Conservation (phyloP, 495 filamentous ascomycete genomes). For the Bacidia gigantensis region DNA sequence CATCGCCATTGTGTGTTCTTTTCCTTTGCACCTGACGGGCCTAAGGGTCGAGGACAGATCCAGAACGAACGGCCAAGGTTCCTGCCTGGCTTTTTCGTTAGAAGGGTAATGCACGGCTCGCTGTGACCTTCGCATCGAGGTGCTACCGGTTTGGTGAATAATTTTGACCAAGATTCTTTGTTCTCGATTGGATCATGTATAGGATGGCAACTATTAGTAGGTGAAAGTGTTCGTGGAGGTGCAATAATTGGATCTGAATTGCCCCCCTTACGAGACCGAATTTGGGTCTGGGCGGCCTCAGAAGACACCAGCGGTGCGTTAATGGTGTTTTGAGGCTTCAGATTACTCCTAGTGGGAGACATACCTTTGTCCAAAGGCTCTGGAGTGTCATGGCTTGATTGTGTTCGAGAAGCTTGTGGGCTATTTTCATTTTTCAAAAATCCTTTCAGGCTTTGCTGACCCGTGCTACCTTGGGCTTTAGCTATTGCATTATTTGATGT, state of each 20-base stretch:
- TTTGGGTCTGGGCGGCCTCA: no score
- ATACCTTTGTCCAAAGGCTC: no score
- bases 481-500: constrained; percentile 19
- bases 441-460: constrained; percentile 65
- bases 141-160: constrained; percentile 60
- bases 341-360: no score
- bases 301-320: no score
- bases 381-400: no score
- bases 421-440: constrained; percentile 53
- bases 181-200: constrained; percentile 56
- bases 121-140: constrained; percentile 73
- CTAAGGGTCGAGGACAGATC: constrained; percentile 69
- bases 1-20: constrained; percentile 73
- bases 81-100: constrained; percentile 74
- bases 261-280: no score
- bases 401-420: background rate
- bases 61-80: constrained; percentile 80
- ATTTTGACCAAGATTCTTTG: constrained; percentile 75
- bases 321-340: no score
- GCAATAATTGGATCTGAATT: background rate
- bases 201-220: constrained; percentile 6
- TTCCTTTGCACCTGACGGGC: constrained; percentile 72
- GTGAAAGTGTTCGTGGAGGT: background rate
- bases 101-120: constrained; percentile 68
- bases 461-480: constrained; percentile 24